Evolutionary conservation across 169 alveolate species (phyloP), one percentile per base, ranked within the genome.

Genomic region (Theileria annulata): DNA sequence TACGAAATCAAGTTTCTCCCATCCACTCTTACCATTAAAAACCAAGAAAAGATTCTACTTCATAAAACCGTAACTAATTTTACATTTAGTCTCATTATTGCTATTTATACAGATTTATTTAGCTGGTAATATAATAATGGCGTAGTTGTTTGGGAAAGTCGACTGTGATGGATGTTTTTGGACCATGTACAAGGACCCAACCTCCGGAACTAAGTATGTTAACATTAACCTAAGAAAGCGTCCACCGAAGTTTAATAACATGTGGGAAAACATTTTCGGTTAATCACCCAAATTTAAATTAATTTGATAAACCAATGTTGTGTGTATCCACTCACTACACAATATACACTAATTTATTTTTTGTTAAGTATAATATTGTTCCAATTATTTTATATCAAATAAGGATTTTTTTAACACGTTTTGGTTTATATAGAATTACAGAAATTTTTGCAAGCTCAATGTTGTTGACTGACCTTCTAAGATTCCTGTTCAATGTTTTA

Each of bases 161-260:
- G 82, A 80, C 66, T 70, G 64, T 31, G 88, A 80, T n/a, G 88
- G 88, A 23, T 71, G 78, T 69, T 80, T 80, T 63, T 80, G 88
- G 88, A 71, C 79, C 0, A 72, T 80, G 83, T 74, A 80, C n/a
- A 62, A 80, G 47, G 27, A 60, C 47, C 79, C 83, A 1, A 3
- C 76, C 58, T 49, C 31, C 0, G 35, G 56, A 75, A 73, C 30
- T 37, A 80, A 33, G 77, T 80, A 42, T 37, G 77, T 80, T 12
- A 60, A 72, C 21, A 63, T 80, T 23, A 78, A 49, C 21, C 56
- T 80, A 48, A n/a, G 49, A 25, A 80, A 80, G 42, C 77, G 88
- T 77, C 51, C 56, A 13, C 88, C 88, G 9, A 31, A 28, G 23
- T 59, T 42, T 56, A 31, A 63, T 54, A 58, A 58, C 30, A 80